These are phyloP conservation scores for Torulaspora pretoriensis DNA, from an alignment of 1,139 yeast genomes.

Conservation along the genomic window DNA sequence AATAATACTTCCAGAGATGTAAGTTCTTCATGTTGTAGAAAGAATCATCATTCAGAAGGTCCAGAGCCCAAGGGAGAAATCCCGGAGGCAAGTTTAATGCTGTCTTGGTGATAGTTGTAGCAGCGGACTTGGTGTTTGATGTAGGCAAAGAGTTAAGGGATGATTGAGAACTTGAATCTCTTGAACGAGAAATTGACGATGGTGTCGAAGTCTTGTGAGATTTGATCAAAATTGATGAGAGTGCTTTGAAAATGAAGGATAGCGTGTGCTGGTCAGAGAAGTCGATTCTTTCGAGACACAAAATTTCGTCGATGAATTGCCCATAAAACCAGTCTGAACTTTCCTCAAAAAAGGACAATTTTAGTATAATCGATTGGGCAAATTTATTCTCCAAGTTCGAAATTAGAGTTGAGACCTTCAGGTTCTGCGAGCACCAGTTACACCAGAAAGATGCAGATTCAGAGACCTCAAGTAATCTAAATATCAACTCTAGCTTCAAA, in stretches of 20 bases:
- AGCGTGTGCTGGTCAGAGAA: slow-evolving; percentile 15
- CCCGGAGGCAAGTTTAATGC: slow-evolving; percentile 17
- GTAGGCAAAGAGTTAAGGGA: slow-evolving; percentile 2
- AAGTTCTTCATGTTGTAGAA: slow-evolving; percentile 13
- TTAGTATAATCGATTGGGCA: slow-evolving; percentile 28
- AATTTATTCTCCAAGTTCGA: slow-evolving; percentile 20
- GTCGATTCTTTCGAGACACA: slow-evolving; percentile 5
- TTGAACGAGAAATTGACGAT: slow-evolving; percentile 11
- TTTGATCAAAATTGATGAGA: slow-evolving; percentile 22
- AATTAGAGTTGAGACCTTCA: slow-evolving; percentile 14
- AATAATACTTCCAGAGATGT: slow-evolving; percentile 30
- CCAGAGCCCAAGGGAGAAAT: slow-evolving; percentile 27
- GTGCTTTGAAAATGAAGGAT: slow-evolving; percentile 27
- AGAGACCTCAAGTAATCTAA: slow-evolving; percentile 21
- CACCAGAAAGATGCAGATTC: slow-evolving; percentile 28
- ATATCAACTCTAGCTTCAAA: slow-evolving; percentile 22
- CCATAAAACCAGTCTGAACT: slow-evolving; percentile 19
- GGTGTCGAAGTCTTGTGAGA: slow-evolving; percentile 12
- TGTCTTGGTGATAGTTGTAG: slow-evolving; percentile 3
- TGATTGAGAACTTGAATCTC: slow-evolving; percentile 1
- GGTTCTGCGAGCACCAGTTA: slow-evolving; percentile 28
- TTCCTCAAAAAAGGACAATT: slow-evolving; percentile 17
- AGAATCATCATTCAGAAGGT: slow-evolving; percentile 11
- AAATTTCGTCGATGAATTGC: slow-evolving; percentile 11
- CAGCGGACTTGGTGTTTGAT: neutral